Conservation (phyloP, 2,329 filamentous ascomycete genomes). For the Daldinia eschscholtzii region DNA sequence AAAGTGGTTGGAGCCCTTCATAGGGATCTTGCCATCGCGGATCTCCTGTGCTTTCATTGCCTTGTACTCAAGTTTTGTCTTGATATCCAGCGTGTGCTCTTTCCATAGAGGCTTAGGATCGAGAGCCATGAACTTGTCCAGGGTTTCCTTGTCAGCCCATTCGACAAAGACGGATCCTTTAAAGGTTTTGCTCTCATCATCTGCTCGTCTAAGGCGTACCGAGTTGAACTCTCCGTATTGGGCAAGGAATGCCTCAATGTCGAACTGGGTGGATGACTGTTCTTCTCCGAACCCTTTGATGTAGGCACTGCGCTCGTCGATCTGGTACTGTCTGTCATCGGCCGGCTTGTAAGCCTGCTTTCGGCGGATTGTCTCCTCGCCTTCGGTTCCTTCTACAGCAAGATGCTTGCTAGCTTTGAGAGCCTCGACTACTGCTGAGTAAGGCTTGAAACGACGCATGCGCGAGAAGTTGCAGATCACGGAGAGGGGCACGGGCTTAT, state of each 20-base stretch:
- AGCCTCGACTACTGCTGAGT: slow-evolving; percentile 84
- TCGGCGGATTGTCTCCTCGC: slow-evolving; percentile 79
- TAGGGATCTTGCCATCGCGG: slow-evolving; percentile 75
- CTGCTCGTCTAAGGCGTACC: slow-evolving; percentile 85
- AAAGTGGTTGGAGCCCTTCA: slow-evolving; percentile 59
- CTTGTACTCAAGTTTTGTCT: slow-evolving; percentile 89
- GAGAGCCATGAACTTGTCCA: slow-evolving; percentile 82
- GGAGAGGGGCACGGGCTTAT: slow-evolving; percentile 83
- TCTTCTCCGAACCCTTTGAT: slow-evolving; percentile 94
- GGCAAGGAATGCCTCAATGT: slow-evolving; percentile 92
- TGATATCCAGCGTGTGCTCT: slow-evolving; percentile 81
- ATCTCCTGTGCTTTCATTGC: slow-evolving; percentile 81
- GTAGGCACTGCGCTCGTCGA: slow-evolving; percentile 83
- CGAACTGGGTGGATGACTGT: slow-evolving; percentile 86
- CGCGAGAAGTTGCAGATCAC: slow-evolving; percentile 90
- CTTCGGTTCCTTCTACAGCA: slow-evolving; percentile 79
- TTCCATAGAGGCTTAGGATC: slow-evolving; percentile 89
- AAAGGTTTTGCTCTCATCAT: slow-evolving; percentile 73
- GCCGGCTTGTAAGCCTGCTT: slow-evolving; percentile 76
- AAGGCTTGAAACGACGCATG: slow-evolving; percentile 94
- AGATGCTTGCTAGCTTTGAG: slow-evolving; percentile 82
- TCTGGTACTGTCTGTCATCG: slow-evolving; percentile 70
- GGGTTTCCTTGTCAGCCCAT: slow-evolving; percentile 82
- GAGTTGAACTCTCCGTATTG: slow-evolving; percentile 82
- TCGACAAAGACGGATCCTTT: slow-evolving; percentile 98